Conservation (phyloP, 1,139 yeast species). For the Suhomyces chickasaworum region DNA sequence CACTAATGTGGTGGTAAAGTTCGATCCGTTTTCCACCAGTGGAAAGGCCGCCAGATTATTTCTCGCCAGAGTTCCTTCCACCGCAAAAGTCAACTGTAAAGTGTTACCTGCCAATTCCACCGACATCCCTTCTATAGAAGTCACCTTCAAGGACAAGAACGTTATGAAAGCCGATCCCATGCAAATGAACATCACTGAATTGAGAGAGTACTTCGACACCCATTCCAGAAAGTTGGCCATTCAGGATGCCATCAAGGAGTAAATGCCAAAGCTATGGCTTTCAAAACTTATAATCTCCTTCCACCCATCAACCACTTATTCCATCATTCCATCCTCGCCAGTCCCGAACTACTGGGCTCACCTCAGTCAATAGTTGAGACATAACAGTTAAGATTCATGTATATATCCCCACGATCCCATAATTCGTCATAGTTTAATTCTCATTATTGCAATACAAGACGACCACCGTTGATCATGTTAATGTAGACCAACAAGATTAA, state of each 20-base stretch:
- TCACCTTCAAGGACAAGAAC: conserved; percentile 81
- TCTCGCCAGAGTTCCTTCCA: conserved; percentile 77
- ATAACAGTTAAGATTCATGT: conserved; percentile 1
- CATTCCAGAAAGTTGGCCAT: conserved; percentile 72
- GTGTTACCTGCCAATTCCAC: conserved; percentile 49
- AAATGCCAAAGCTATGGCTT: too few species aligned
- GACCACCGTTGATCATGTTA: background rate
- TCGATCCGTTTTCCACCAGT: conserved; percentile 74
- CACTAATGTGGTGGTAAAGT: conserved; percentile 71
- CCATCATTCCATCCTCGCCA: background rate
- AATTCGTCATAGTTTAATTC: conserved; percentile 6
- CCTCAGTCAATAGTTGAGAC: too few species aligned
- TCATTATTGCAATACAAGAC: background rate
- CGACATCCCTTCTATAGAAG: conserved; percentile 63
- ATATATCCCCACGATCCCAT: conserved; percentile 3
- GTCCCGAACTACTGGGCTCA: too few species aligned
- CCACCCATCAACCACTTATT: background rate
- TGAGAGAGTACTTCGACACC: conserved; percentile 59
- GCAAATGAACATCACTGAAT: conserved; percentile 51
- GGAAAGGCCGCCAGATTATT: conserved; percentile 83
- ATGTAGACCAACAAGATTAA: too few species aligned
- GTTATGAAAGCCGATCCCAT: conserved; percentile 69
- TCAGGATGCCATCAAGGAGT: conserved; percentile 56
- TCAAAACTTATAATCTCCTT: too few species aligned
- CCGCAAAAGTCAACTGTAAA: conserved; percentile 58